A percentile compares a stretch with the other conserved stretches of the same genome.
phyloP scores from a whole-genome alignment of 2,329 filamentous ascomycete species.

The Aspergillus sp. region DNA sequence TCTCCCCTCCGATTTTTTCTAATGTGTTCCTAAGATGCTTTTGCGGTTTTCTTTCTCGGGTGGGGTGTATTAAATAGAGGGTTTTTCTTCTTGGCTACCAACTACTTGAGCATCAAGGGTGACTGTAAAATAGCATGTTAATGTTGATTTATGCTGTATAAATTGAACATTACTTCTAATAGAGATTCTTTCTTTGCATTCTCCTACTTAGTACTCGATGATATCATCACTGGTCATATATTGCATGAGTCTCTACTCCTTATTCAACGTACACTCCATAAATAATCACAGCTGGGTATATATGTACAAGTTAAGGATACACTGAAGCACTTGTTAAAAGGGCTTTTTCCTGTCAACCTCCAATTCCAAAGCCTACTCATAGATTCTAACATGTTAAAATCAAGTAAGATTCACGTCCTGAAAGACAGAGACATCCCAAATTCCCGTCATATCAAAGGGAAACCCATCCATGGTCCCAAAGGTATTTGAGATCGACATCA shows the following conservation, averaged over 20 bases:
- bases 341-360: neutral
- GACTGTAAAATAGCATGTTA: constrained; percentile 38
- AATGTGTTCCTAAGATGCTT: constrained; percentile 20
- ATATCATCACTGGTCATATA: neutral
- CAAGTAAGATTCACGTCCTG: constrained; percentile 37
- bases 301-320: neutral
- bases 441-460: constrained; percentile 48
- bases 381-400: neutral
- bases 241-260: neutral
- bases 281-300: constrained; percentile 2
- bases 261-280: constrained; percentile 3
- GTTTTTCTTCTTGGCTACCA: constrained; percentile 16
- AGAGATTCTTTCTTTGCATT: neutral
- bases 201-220: neutral
- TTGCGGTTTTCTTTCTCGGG: constrained; percentile 19
- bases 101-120: constrained; percentile 29
- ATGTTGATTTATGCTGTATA: constrained; percentile 27
- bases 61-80: constrained; percentile 30
- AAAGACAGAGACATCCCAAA: constrained; percentile 46
- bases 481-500: constrained; percentile 48
- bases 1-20: constrained; percentile 13
- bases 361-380: neutral
- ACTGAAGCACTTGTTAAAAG: neutral
- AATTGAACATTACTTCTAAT: constrained; percentile 19
- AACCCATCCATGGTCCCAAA: constrained; percentile 49